Evolutionary conservation across 2,329 filamentous ascomycete genomes (phyloP), one percentile per base, ranked within the genome.

Genomic region (Trichoderma aggressivum): DNA sequence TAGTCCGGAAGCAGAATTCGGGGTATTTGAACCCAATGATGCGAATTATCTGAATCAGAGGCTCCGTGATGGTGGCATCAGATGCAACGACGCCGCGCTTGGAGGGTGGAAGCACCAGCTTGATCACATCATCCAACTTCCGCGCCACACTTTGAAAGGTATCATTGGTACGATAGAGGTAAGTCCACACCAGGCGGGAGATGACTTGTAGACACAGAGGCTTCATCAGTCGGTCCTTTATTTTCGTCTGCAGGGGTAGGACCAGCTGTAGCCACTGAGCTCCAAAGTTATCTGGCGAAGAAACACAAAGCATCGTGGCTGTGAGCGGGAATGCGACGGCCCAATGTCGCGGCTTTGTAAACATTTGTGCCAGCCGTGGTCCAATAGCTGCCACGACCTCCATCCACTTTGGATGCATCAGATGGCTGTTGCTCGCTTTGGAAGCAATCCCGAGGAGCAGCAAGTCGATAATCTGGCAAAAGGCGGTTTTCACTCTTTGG

Each of bases 21-120:
- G 95, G 94, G 75, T 97, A 90, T 78, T 93, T 97, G 83, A 92
- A 98, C 3, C 95, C 97, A 77, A 99, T 94, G 77, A 98, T 94
- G 39, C 97, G 90, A 73, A 98, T 94, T 34, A 98, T 90, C 77
- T 98, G 94, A 70, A 98, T 95, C 74, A 98, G 83, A 1, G 96
- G 95, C 61, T 98, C 94, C 2, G 92, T 91, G 72, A 97, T 91
- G n/a, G 90, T 87, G 0, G 90, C 87, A 73, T 99, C 96, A 2
- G 93, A 93, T 0, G 92, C 94, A 28, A 97, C 85, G 72, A 97
- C 90, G 1, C 92, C 91, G 75, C 91, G 91, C 79, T 92, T 96
- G 8, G 93, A 91, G 14, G 90, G 87, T 26, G 95, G 93, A 47
- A 99, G 86, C 1, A 97, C 89, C 75, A 97, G 86, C 76, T 91